Evolutionary conservation across 2,329 filamentous ascomycete genomes (phyloP), one percentile per base, ranked within the genome.

Genomic region (Fusarium sp.): DNA sequence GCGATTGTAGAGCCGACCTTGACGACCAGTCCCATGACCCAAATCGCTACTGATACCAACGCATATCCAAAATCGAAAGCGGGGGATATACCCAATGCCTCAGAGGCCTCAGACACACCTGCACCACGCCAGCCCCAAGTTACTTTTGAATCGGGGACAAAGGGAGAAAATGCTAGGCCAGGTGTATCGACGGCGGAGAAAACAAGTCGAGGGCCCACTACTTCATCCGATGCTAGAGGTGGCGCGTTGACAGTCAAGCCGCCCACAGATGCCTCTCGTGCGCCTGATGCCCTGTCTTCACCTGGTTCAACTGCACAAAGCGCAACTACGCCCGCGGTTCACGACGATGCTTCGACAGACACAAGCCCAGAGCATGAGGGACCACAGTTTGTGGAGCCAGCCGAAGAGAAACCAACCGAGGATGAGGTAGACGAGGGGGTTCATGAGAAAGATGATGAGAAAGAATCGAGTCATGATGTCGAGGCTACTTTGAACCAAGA

Each of bases 351-450:
- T 12, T 95, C 93, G 4, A 90, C 92, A 2, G 91, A 92, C 74
- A 95, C 93, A 4, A 95, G 92, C 75, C 91, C 92, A 3, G 92
- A 93, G 62, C 89, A 92, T 62, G 92, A 94, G 55, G 87, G 86
- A 24, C 85, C 88, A 54, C 87, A 88, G 48, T 89, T 89, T 74
- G 81, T 85, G 22, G 86, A 90, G 39, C 82, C 83, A n/a, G 72
- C 63, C 26, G 85, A 87, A 28, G 84, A 87, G 68, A 86, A 86
- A 76, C 83, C 84, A 39, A 80, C 81, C 59, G 86, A 85, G 49
- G 80, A 84, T 78, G 79, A 85, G 54, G 49, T 18, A 10, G 76
- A 80, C 52, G 76, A 74, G 14, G 78, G 78, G 18, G 79, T 72
- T 33, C 44, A 31, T 5, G 31, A 47, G 15, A 78, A 79, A 22